A percentile compares a stretch with the other conserved stretches of the same genome.
Conservation (phyloP, 768 basidiomycete species). For the Rhodotorula babjevae region DNA sequence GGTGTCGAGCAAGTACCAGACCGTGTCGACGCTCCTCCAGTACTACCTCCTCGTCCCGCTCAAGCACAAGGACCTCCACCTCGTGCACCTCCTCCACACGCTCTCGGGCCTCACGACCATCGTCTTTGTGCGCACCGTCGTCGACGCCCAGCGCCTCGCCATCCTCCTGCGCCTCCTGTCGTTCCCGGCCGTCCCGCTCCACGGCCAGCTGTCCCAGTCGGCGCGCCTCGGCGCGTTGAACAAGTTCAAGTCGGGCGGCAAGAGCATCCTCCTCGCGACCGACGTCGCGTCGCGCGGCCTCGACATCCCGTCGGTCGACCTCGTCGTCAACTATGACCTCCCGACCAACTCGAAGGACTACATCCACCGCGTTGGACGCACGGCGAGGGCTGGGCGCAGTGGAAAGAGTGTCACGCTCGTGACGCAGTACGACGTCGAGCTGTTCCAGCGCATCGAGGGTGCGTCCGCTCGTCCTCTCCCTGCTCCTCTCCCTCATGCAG, state of each 20-base stretch:
- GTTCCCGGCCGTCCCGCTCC: slow-evolving; percentile 90
- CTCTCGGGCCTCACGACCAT: slow-evolving; percentile 90
- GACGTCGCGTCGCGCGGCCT: slow-evolving; percentile 95
- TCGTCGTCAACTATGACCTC: slow-evolving; percentile 96
- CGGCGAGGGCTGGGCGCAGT: slow-evolving; percentile 92
- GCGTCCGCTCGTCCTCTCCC: background rate
- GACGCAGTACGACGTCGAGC: slow-evolving; percentile 96
- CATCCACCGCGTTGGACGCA: slow-evolving; percentile 95
- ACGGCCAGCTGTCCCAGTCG: slow-evolving; percentile 90
- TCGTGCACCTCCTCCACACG: slow-evolving; percentile 81
- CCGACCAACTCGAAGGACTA: slow-evolving; percentile 99
- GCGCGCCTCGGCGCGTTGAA: slow-evolving; percentile 84
- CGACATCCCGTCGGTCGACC: slow-evolving; percentile 90
- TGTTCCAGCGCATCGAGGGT: slow-evolving; percentile 85
- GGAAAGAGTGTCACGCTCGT: slow-evolving; percentile 97
- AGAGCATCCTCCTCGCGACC: slow-evolving; percentile 86
- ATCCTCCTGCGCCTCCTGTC: slow-evolving; percentile 85
- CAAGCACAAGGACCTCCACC: slow-evolving; percentile 82
- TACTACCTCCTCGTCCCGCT: slow-evolving; percentile 92
- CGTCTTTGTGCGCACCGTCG: slow-evolving; percentile 90
- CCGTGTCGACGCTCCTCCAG: slow-evolving; percentile 88
- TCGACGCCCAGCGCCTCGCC: slow-evolving; percentile 82
- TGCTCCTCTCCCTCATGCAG: background rate
- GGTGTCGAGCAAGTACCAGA: slow-evolving; percentile 94
- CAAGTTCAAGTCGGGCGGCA: slow-evolving; percentile 93